Conservation (phyloP, 805 yeast genomes). For the Peterozyma toletana region DNA sequence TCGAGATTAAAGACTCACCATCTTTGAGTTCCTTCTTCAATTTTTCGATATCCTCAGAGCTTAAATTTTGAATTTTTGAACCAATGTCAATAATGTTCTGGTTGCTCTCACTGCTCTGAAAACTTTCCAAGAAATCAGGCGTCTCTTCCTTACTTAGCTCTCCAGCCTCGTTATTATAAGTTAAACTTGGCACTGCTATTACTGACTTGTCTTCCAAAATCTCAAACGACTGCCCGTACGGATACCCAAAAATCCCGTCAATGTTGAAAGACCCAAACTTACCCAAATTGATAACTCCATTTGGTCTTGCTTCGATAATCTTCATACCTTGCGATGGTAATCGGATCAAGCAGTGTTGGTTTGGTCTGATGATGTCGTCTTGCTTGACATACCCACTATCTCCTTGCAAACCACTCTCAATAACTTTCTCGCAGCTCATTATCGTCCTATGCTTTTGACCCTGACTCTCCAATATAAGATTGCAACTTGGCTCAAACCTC, state of each 20-base stretch:
- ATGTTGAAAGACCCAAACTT: slow-evolving; percentile 86
- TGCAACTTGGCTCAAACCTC: too few species aligned
- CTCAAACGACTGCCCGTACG: slow-evolving; percentile 88
- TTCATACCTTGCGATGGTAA: slow-evolving; percentile 79
- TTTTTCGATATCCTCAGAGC: slow-evolving; percentile 76
- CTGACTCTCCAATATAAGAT: too few species aligned
- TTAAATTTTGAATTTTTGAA: slow-evolving; percentile 61
- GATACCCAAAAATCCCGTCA: slow-evolving; percentile 68
- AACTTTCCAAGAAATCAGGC: slow-evolving; percentile 15
- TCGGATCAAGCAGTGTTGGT: slow-evolving; percentile 54
- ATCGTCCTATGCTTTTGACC: too few species aligned
- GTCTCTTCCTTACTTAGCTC: slow-evolving; percentile 24
- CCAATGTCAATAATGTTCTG: slow-evolving; percentile 64
- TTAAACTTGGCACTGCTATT: slow-evolving; percentile 37
- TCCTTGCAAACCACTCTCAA: too few species aligned
- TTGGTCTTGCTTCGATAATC: slow-evolving; percentile 58
- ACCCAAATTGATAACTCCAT: slow-evolving; percentile 66
- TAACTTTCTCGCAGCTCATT: too few species aligned
- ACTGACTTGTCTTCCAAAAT: slow-evolving; percentile 51
- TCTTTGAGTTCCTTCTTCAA: slow-evolving; percentile 68
- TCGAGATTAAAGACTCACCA: slow-evolving; percentile 75
- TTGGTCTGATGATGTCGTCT: too few species aligned
- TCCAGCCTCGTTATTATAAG: slow-evolving; percentile 20
- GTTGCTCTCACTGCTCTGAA: slow-evolving; percentile 49
- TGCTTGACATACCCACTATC: too few species aligned